Evolutionary conservation across 2,329 filamentous ascomycete genomes (phyloP).

Genomic region (Diaporthe batatas): DNA sequence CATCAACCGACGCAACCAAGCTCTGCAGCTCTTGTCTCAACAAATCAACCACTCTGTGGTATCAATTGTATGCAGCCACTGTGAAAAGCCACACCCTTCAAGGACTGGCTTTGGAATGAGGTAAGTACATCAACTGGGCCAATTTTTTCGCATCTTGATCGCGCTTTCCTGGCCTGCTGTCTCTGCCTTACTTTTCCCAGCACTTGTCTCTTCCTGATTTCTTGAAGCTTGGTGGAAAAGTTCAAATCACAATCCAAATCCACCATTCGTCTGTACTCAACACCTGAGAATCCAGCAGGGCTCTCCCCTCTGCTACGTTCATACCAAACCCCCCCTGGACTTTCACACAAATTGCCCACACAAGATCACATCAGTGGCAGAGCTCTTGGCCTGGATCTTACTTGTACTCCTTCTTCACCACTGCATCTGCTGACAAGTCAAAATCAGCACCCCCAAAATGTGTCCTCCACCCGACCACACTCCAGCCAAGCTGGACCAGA

Average conservation of each 20-base stretch:
- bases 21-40: neutral
- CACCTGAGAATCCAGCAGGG: neutral
- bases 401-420: no score
- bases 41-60: neutral
- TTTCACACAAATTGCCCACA: no score
- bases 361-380: neutral
- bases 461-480: neutral
- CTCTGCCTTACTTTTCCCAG: neutral
- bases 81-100: neutral
- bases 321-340: neutral
- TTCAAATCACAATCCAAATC: neutral
- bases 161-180: neutral
- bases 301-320: neutral
- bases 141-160: neutral
- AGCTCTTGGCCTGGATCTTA: no score
- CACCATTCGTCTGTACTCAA: neutral
- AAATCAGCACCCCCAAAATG: neutral
- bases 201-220: neutral
- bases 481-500: constrained; percentile 17
- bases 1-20: neutral
- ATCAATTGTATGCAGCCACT: neutral
- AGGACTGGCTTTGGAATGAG: neutral
- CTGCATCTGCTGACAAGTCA: neutral
- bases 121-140: neutral
- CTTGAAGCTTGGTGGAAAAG: neutral